Base-by-base conservation (phyloP, 306 rosid species). In the Pyrus pyrifolia region DNA sequence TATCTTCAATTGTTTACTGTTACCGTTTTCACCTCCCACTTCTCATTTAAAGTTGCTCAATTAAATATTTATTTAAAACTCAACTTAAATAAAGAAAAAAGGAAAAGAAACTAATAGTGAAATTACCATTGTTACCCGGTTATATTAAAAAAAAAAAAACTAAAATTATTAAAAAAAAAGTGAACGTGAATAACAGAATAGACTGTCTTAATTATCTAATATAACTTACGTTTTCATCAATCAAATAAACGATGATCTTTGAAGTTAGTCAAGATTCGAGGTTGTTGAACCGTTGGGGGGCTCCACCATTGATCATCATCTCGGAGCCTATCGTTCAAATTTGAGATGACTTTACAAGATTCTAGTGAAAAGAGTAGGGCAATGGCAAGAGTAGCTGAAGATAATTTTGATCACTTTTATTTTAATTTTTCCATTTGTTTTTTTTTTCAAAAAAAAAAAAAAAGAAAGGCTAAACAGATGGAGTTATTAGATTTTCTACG, bases 401-500 rank as follows among this genome's bases (percentile, higher is more conserved):
- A 29, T 18, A 60, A 25, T 3, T 58, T 44, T 25, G 51, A 40
- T 44, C 42, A 64, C 68, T 59, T 69, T 15, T 58, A 31, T 55
- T 19, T 57, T 9, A 8, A 57, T n/a, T 57, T 57, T n/a, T 11
- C 29, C 13, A 4, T 58, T 58, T 22, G 4, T 27, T 1, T 2
- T 19, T 58, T 58, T 9, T 9, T 14, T 12, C 12, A 57, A 6
- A 40, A 4, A 70, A 3, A 33, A n/a, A 27, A 21, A 78, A 3
- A 25, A 25, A 25, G 1, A 1, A 25, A 57, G 57, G 70, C 40
- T 4, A 22, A 59, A 59, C 42, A 69, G 73, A 57, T 73, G 23
- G 75, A 33, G 79, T 69, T 77, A 65, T 64, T 81, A 8, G 5
- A 52, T 52, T 61, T 33, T 33, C 61, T 83, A 86, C 93, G 89